These are phyloP conservation scores for Rhodamnia argentea DNA, from an alignment of 345 rosid species.

Conservation along the genomic window DNA sequence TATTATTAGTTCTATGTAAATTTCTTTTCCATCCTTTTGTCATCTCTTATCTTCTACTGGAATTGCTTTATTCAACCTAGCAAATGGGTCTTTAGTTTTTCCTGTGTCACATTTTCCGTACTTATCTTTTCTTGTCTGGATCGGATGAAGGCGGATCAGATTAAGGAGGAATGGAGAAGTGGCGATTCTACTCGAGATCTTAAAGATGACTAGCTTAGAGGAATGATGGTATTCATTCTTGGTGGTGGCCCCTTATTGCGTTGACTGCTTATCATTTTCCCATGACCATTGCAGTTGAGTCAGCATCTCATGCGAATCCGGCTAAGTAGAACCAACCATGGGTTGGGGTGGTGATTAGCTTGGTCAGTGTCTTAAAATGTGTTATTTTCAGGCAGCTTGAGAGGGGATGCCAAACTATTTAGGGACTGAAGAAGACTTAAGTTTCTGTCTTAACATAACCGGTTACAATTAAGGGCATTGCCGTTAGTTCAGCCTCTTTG, in stretches of 20 bases:
- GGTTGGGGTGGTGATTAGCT: neutral
- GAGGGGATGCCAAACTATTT: neutral
- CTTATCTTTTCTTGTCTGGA: neutral
- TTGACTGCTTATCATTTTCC: neutral
- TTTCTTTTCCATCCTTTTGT: neutral
- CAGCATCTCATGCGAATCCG: neutral
- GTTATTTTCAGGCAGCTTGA: neutral
- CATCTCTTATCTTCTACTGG: neutral
- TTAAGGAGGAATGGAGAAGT: neutral
- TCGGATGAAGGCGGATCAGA: neutral
- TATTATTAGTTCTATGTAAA: neutral
- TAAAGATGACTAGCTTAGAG: neutral
- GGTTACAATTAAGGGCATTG: neutral
- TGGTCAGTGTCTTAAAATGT: neutral
- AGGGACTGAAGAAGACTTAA: neutral
- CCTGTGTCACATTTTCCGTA: neutral
- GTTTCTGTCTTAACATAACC: neutral
- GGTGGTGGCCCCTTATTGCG: neutral
- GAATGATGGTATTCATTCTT: neutral
- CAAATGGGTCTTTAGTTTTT: neutral
- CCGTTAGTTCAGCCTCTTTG: neutral
- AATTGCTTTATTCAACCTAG: neutral
- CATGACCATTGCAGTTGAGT: neutral
- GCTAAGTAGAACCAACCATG: neutral
- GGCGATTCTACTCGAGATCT: neutral